Evolutionary conservation across 2,329 filamentous ascomycete genomes (phyloP).

Genomic region (Coccinonectria pachysandricola): DNA sequence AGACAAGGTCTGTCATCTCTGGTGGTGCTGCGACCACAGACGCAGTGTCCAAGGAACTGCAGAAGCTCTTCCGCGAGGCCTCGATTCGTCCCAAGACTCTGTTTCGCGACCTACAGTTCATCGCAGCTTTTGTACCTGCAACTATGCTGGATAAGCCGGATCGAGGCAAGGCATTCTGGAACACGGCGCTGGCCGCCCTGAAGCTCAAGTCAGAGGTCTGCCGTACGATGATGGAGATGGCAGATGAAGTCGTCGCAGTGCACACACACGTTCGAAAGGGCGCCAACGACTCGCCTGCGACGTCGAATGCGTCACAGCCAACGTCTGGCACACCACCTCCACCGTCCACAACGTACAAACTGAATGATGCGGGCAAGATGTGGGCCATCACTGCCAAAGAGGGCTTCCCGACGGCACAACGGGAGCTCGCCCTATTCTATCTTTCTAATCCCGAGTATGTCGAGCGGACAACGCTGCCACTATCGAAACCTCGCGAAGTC

Average conservation of each 20-base stretch:
- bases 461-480: constrained; percentile 66
- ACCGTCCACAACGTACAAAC: constrained; percentile 52
- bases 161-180: constrained; percentile 74
- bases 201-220: constrained; percentile 80
- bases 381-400: constrained; percentile 91
- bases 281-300: constrained; percentile 21
- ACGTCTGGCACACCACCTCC: constrained; percentile 33
- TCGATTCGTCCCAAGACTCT: constrained; percentile 67
- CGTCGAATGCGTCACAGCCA: constrained; percentile 22
- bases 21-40: constrained; percentile 46
- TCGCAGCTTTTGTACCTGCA: constrained; percentile 54
- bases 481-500: constrained; percentile 76
- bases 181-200: constrained; percentile 80
- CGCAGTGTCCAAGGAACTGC: constrained; percentile 55
- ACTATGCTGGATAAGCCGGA: constrained; percentile 52
- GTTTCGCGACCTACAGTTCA: constrained; percentile 72
- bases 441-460: constrained; percentile 84
- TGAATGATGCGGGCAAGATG: constrained; percentile 78
- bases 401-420: constrained; percentile 70
- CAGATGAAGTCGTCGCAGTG: constrained; percentile 43
- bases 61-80: constrained; percentile 55
- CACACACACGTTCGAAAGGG: constrained; percentile 54
- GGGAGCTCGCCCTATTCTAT: constrained; percentile 88
- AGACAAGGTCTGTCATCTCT: constrained; percentile 39
- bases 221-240: constrained; percentile 61